Percentiles rank a stretch among this genome's conserved stretches.
phyloP scores from a whole-genome alignment of 768 basidiomycete genomes.

The Mycena floridula region DNA sequence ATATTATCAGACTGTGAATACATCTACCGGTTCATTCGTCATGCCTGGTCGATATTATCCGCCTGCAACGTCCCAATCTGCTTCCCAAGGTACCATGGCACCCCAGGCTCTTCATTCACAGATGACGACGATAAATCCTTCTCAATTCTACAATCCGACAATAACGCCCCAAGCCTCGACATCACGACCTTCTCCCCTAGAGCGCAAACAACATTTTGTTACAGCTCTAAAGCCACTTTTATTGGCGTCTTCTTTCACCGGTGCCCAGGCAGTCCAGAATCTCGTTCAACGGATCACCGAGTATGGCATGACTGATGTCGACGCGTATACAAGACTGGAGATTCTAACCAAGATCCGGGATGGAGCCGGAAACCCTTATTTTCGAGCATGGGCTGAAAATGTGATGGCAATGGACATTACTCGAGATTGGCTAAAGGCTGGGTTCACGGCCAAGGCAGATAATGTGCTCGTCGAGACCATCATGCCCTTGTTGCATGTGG shows the following conservation, averaged over 20 bases:
- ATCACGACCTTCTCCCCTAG: conserved; percentile 37
- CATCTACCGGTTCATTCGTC: too few relatives aligned
- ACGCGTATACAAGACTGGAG: conserved; percentile 59
- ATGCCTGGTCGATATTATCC: conserved; percentile 20
- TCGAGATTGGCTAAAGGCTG: conserved; percentile 77
- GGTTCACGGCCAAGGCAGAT: conserved; percentile 50
- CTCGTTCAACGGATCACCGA: conserved; percentile 54
- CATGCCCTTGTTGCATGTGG: conserved; percentile 84
- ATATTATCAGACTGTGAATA: too few relatives aligned
- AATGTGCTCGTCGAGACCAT: conserved; percentile 60
- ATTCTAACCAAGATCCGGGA: conserved; percentile 79
- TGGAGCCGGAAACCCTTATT: conserved; percentile 81
- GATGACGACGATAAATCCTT: not conserved
- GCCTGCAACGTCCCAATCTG: conserved; percentile 10
- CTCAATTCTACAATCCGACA: conserved; percentile 7
- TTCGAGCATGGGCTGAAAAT: conserved; percentile 82
- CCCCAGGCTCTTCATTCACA: conserved; percentile 62
- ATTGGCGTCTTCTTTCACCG: conserved; percentile 53
- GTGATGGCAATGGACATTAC: conserved; percentile 68
- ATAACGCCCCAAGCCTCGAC: conserved; percentile 19
- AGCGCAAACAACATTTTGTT: conserved; percentile 50
- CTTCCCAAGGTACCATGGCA: conserved; percentile 65
- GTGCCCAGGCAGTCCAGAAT: conserved; percentile 61
- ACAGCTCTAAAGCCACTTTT: conserved; percentile 50
- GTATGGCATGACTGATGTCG: conserved; percentile 59